Evolutionary conservation across 2,329 filamentous ascomycete genomes (phyloP).

Genomic region (Venturia pyrina): DNA sequence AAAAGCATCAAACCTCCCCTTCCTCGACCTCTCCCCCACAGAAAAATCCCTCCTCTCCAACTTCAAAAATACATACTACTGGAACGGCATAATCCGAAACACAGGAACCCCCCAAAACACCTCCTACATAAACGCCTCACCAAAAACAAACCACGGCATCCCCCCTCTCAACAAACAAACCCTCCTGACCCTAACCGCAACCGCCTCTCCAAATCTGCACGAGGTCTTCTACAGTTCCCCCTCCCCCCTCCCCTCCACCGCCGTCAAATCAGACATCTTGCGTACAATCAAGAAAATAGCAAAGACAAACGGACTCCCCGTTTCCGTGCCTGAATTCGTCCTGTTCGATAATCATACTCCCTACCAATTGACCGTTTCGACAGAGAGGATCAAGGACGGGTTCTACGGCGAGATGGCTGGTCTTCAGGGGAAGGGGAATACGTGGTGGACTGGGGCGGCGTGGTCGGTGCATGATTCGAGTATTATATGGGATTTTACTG

Average conservation of each 20-base stretch:
- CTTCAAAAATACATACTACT: not conserved
- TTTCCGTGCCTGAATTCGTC: not conserved
- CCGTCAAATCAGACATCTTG: not conserved
- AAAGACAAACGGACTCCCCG: too few species aligned
- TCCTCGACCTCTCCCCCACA: not conserved
- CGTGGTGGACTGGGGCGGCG: not conserved
- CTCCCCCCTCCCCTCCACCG: not conserved
- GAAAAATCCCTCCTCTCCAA: not conserved
- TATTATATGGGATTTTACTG: not conserved
- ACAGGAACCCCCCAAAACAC: not conserved
- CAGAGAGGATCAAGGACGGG: not conserved
- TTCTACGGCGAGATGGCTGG: not conserved
- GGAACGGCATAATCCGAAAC: not conserved
- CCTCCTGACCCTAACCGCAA: not conserved
- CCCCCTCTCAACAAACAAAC: not conserved
- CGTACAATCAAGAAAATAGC: too few species aligned
- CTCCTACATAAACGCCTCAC: not conserved
- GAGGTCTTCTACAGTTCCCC: not conserved
- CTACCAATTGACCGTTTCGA: not conserved
- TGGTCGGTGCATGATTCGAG: not conserved
- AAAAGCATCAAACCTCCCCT: not conserved
- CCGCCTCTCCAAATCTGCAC: not conserved
- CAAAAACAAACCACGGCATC: not conserved
- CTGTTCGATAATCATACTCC: not conserved
- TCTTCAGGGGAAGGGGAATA: not conserved